phyloP scores from a whole-genome alignment of 108 stramenopile species.

The Pseudonitzschia delicatissima region DNA sequence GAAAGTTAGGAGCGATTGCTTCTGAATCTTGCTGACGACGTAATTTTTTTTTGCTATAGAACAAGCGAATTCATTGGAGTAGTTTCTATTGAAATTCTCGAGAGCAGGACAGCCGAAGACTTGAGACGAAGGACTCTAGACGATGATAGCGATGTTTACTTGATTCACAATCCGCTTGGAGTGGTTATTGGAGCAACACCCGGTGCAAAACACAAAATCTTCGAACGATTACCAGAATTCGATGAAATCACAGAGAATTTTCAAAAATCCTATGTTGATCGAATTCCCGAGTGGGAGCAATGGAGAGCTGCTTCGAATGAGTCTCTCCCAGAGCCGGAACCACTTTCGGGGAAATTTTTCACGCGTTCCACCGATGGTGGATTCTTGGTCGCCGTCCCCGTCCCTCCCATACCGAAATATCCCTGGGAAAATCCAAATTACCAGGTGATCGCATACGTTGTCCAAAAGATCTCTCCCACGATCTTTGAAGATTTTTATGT shows the following conservation, averaged over 20 bases:
- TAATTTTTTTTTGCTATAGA: conserved; percentile 6
- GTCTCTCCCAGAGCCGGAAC: not conserved
- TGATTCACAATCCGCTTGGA: not conserved
- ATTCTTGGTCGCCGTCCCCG: not conserved
- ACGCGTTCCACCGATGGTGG: not conserved
- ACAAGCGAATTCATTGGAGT: conserved; percentile 45
- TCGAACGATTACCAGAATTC: not conserved
- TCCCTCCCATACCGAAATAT: not conserved
- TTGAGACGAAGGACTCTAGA: conserved; percentile 21
- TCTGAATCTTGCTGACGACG: not conserved
- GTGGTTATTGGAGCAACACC: not conserved
- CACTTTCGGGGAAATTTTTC: not conserved
- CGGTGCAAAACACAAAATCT: conserved; percentile 1
- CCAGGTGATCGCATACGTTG: not conserved
- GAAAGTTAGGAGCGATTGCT: not conserved
- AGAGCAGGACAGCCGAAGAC: conserved; percentile 13
- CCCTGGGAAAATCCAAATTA: not conserved
- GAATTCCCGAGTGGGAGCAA: not conserved
- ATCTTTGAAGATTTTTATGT: conserved; percentile 3
- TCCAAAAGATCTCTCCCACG: conserved; percentile 1
- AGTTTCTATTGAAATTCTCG: conserved; percentile 28
- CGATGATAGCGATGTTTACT: conserved; percentile 15
- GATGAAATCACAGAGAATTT: not conserved
- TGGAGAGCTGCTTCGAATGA: not conserved
- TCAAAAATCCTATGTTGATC: not conserved